Conservation (phyloP, 2,329 filamentous ascomycete genomes). For the Ophiostoma sp. region DNA sequence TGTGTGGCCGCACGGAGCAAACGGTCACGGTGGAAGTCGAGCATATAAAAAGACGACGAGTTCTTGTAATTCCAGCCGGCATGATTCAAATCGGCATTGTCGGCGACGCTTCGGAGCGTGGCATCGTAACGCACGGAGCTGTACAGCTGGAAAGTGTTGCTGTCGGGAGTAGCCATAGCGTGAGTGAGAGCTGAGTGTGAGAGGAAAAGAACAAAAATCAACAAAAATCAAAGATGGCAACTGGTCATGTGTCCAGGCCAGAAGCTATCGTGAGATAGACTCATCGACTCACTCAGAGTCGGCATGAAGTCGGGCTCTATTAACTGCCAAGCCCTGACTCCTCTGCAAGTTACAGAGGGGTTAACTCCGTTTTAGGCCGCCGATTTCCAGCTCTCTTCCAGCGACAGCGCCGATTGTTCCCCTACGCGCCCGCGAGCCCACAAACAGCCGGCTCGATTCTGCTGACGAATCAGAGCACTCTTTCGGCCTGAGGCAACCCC, state of each 20-base stretch:
- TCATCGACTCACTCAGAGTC: background rate
- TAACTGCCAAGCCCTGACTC: constrained; percentile 1
- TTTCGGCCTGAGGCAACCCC: constrained; percentile 28
- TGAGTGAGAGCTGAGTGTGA: constrained; percentile 32
- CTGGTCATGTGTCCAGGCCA: background rate
- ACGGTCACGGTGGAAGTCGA: constrained; percentile 75
- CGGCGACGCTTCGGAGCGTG: constrained; percentile 48
- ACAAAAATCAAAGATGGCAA: background rate
- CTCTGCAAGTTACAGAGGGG: background rate
- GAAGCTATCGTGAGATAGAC: background rate
- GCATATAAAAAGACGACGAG: constrained; percentile 72
- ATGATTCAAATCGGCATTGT: constrained; percentile 40
- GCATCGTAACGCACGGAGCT: constrained; percentile 73
- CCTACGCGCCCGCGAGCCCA: background rate
- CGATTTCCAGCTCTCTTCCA: no score
- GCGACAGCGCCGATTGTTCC: background rate
- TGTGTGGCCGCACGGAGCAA: constrained; percentile 64
- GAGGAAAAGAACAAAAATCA: background rate
- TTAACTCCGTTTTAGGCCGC: background rate
- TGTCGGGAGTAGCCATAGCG: constrained; percentile 33
- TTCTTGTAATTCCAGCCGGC: constrained; percentile 55
- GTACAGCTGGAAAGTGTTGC: constrained; percentile 60
- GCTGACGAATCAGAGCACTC: constrained; percentile 27
- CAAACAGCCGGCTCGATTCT: background rate
- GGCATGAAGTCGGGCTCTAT: background rate